Percentiles rank a stretch among this genome's conserved stretches.
Conservation (phyloP, 768 basidiomycete genomes). For the Strobilomyces dryophilus region DNA sequence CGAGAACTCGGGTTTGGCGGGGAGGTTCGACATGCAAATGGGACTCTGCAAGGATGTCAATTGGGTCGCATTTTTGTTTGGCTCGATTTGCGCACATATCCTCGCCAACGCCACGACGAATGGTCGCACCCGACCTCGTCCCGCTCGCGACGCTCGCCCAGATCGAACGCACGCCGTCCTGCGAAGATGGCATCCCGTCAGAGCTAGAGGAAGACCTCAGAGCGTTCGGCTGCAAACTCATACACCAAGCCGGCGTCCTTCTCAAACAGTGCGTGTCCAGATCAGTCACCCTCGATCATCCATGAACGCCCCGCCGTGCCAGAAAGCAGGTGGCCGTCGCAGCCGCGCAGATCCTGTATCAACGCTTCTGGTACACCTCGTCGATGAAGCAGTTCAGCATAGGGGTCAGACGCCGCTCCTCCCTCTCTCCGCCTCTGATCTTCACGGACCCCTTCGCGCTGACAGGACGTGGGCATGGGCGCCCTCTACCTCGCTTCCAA, state of each 20-base stretch:
- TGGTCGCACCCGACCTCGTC: constrained; percentile 52
- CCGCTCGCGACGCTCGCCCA: constrained; percentile 83
- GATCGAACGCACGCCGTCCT: constrained; percentile 75
- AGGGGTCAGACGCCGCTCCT: constrained; percentile 53
- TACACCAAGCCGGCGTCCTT: constrained; percentile 91
- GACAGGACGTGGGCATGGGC: constrained; percentile 86
- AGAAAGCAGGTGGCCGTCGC: constrained; percentile 97
- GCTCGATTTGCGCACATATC: constrained; percentile 7
- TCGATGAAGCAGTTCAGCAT: constrained; percentile 95
- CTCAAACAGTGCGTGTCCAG: constrained; percentile 69
- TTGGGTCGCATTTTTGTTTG: constrained; percentile 16
- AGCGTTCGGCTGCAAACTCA: constrained; percentile 88
- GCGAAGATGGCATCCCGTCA: constrained; percentile 73
- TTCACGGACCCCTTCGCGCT: constrained; percentile 3
- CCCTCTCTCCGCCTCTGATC: constrained; percentile 5
- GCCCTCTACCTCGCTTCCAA: constrained; percentile 86
- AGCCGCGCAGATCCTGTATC: constrained; percentile 93
- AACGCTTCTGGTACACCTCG: constrained; percentile 94
- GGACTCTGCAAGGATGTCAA: neutral
- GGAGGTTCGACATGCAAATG: constrained; percentile 24
- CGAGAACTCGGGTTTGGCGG: constrained; percentile 29
- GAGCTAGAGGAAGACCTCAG: constrained; percentile 87
- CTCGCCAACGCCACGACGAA: constrained; percentile 11
- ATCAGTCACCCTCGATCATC: neutral
- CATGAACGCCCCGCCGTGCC: constrained; percentile 10